Evolutionary conservation across 2,329 filamentous ascomycete genomes (phyloP), one percentile per base, ranked within the genome.

Genomic region (Sclerotinia trifoliorum): DNA sequence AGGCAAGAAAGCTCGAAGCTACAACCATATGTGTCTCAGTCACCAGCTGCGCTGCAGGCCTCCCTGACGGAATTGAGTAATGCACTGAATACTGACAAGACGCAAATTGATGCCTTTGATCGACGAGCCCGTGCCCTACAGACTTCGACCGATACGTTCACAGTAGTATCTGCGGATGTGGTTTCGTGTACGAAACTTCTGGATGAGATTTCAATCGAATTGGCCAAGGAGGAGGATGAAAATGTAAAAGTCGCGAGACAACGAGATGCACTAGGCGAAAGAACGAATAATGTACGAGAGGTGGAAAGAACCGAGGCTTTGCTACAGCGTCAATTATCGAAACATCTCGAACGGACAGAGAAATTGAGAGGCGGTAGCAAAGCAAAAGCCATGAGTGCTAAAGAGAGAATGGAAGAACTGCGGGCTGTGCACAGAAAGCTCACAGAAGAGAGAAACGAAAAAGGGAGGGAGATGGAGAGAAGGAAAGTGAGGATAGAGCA

Each of bases 401-500:
- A 93, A 78, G 86, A 88, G 75, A 91, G 91, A 79, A 97, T 97
- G 94, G 92, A 97, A 75, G 91, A 95, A 79, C 83, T 99, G 67
- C 85, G 92, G 67, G 87, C 85, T 5, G 86, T 93, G 58, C 94
- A 99, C 79, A 88, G 88, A 76, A 88, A 88, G 77, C 82, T 98
- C 70, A 91, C 90, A 0, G 91, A 94, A 76, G 94, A 99, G 83
- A 85, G 94, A 71, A 86, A 86, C 1, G 92, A 95, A 66, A 96
- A 96, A 80, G 90, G 90, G 46, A 90, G 92, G 68, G 94, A 98
- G 77, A 96, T 98, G 81, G 95, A 99, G 82, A 88, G 91, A 77
- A 85, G 94, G 75, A 88, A 92, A 73, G 92, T 97, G n/a, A 85
- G 94, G 70, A 98, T 99, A 72, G 95, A 99, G 80, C 93, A 97